Base-by-base conservation (phyloP, 306 rosid species). In the Luffa aegyptiaca region DNA sequence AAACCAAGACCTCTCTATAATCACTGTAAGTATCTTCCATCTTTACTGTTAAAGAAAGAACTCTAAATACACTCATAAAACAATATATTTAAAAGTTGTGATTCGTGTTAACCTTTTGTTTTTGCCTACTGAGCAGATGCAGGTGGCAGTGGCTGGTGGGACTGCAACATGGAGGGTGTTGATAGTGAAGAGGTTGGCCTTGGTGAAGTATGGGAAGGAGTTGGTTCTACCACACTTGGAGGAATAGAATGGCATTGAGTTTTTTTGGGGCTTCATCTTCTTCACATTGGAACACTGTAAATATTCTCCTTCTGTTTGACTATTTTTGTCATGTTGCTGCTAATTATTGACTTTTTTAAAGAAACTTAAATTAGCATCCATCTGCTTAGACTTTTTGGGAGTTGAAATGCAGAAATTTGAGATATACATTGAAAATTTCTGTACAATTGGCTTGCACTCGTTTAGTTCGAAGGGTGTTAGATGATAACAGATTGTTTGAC, bases 101-200 rank as follows among this genome's bases (percentile, higher is more conserved):
- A 41, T 82, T 51, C 9, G 17, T 44, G 55, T 8, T 3, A 65
- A 17, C 26, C 2, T 39, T 3, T 16, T n/a, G 14, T 21, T 49
- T 61, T 41, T 16, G 63, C 0, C 66, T 35, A 79, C 11, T 71
- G 41, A 16, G 66, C 90, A 94, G 97, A 94, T 88, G 90, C 88
- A 74, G 90, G 91, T 80, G 98, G 98, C n/a, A 16, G 86, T 17
- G 98, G 98, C 56, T 92, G 93, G 92, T 94, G 98, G 98, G 96
- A 92, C 86, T 69, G 83, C 66, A 82, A 91, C 84, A 91, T 89
- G 97, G 98, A 92, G 83, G 98, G 97, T 41, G 80, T 94, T 83
- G 97, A 92, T 84, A 88, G 83, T 36, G 97, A 90, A 85, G 96
- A 83, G 86, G 85, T 94, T 17, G 97, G 97, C 31, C 65, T 79